Percentiles rank a stretch among this genome's conserved stretches.
Evolutionary conservation across 495 filamentous ascomycete genomes (phyloP).

Genomic region (Chaetomidium leptoderma): DNA sequence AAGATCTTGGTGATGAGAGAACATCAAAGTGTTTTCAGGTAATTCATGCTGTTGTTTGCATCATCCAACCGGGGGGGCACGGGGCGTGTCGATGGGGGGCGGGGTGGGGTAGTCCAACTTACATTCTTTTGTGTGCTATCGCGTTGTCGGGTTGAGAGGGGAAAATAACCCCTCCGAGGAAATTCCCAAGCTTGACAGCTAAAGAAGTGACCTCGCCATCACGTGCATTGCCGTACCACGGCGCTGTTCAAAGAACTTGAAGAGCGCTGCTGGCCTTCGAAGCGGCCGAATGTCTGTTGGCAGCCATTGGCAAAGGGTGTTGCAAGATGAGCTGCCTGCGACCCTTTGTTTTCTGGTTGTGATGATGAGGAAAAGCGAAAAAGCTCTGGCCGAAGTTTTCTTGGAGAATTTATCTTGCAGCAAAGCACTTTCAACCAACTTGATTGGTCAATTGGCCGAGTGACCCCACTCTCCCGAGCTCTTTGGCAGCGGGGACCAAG

Average conservation of each 20-base stretch:
- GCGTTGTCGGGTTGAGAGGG: constrained; percentile 8
- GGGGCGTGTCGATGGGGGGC: constrained; percentile 1
- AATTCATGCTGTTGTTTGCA: constrained; percentile 61
- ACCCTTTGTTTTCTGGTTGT: neutral
- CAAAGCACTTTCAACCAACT: neutral
- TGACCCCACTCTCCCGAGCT: neutral
- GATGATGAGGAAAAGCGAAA: constrained; percentile 13
- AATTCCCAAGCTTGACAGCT: neutral
- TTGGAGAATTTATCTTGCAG: constrained; percentile 17
- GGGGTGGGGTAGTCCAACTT: constrained; percentile 15
- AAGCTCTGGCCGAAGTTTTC: neutral
- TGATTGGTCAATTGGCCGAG: constrained; percentile 15
- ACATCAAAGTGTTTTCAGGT: constrained; percentile 42
- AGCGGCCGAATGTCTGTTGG: neutral
- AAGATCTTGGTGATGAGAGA: constrained; percentile 59
- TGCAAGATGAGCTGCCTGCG: constrained; percentile 4
- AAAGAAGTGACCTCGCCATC: constrained; percentile 5
- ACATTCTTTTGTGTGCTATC: constrained; percentile 1
- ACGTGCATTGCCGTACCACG: constrained; percentile 4
- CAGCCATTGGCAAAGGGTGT: neutral
- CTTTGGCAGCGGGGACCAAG: too few relatives aligned
- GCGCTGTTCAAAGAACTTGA: neutral
- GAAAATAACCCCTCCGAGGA: constrained; percentile 10
- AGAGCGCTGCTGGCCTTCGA: neutral
- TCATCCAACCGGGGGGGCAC: constrained; percentile 36